Evolutionary conservation across 441 rosid genomes (phyloP).

Genomic region (Geranium incanum): DNA sequence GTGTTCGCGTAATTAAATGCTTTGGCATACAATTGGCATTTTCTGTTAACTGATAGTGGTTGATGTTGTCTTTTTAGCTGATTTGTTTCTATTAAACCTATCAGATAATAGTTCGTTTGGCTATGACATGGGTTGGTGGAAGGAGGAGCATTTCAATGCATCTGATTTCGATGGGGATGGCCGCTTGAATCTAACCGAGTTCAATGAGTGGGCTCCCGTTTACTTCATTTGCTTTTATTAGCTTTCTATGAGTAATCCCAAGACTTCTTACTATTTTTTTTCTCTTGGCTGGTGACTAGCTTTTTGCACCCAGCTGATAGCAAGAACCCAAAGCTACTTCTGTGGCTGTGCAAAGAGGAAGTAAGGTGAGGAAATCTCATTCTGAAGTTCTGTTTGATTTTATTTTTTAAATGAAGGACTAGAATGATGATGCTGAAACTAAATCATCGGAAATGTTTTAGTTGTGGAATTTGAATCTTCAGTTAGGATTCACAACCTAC

Average conservation of each 20-base stretch:
- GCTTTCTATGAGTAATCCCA: constrained; percentile 4
- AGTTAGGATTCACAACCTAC: too few species aligned
- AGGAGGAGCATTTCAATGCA: constrained; percentile 86
- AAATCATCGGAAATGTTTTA: not conserved
- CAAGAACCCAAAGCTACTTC: constrained; percentile 59
- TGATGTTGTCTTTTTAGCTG: constrained; percentile 13
- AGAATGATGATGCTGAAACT: not conserved
- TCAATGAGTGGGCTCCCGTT: constrained; percentile 67
- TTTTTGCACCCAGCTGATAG: constrained; percentile 94
- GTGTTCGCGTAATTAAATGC: not conserved
- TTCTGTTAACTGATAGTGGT: not conserved
- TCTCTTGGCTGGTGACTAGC: constrained; percentile 35
- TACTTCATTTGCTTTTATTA: not conserved
- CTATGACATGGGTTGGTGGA: constrained; percentile 97
- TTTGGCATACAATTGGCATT: not conserved
- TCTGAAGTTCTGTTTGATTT: not conserved
- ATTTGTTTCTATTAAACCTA: constrained; percentile 4
- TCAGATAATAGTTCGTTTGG: constrained; percentile 58
- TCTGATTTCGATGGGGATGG: constrained; percentile 94
- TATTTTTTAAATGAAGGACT: not conserved
- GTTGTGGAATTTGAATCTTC: not conserved
- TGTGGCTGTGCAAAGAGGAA: constrained; percentile 92
- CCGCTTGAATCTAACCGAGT: constrained; percentile 70
- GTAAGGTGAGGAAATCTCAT: constrained; percentile 49
- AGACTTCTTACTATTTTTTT: constrained; percentile 14